Conservation (phyloP, 257 asterid species). For the Przewalskia tangutica region DNA sequence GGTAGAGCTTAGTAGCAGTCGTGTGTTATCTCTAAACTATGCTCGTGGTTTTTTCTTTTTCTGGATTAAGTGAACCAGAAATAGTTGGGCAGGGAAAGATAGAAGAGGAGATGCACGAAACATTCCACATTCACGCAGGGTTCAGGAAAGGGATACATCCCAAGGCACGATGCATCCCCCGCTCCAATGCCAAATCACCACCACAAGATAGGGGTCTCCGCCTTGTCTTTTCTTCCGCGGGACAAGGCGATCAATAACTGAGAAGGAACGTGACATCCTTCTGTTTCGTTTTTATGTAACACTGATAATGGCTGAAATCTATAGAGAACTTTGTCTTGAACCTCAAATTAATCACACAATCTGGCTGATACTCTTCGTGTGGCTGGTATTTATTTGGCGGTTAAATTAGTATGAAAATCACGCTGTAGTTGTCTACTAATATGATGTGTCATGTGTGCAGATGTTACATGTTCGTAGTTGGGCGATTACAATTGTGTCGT, state of each 20-base stretch:
- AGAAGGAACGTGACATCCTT: not conserved
- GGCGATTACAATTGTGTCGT: not conserved
- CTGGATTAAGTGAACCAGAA: not conserved
- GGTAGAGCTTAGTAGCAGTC: not conserved
- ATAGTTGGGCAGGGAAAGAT: not conserved
- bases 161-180: no score
- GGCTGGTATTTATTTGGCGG: not conserved
- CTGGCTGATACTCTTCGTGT: not conserved
- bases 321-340: not conserved
- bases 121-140: not conserved
- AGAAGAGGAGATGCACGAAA: not conserved
- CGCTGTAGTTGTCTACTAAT: not conserved
- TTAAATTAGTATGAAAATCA: not conserved
- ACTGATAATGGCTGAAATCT: not conserved
- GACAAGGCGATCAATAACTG: not conserved
- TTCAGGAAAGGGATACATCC: not conserved
- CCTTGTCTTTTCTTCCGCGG: not conserved
- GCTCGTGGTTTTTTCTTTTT: not conserved
- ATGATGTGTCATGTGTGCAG: not conserved
- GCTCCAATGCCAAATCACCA: not conserved
- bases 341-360: not conserved
- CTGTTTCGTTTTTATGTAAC: not conserved
- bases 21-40: not conserved
- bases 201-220: not conserved
- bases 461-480: not conserved